Evolutionary conservation across 139 green algal species (phyloP).

Genomic region (Picochlorum costavermella): DNA sequence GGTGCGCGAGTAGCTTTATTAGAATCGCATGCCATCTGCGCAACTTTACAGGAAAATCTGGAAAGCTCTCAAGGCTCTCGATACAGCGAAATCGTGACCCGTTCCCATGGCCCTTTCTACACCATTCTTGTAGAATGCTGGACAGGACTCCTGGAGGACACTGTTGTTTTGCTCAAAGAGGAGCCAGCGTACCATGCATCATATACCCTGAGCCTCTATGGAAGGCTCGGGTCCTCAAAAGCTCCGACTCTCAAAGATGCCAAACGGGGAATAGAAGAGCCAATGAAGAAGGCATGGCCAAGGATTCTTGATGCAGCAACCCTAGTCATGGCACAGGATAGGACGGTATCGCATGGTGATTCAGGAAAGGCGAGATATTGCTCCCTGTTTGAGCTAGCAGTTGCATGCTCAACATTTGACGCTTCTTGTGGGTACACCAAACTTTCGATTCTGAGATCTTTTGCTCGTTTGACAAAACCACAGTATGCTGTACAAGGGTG

Average conservation of each 20-base stretch:
- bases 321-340: conserved; percentile 22
- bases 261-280: conserved; percentile 9
- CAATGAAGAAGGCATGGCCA: conserved; percentile 25
- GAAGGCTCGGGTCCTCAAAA: background rate
- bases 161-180: conserved; percentile 32
- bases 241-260: conserved; percentile 10
- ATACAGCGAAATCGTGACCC: conserved; percentile 11
- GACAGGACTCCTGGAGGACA: conserved; percentile 47
- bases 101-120: conserved; percentile 26
- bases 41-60: conserved; percentile 15
- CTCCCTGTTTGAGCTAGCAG: conserved; percentile 35
- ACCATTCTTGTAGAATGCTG: conserved; percentile 20
- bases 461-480: conserved; percentile 15
- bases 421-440: conserved; percentile 1
- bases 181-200: background rate
- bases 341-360: conserved; percentile 3
- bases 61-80: background rate
- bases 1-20: conserved; percentile 35
- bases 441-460: background rate
- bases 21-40: conserved; percentile 58
- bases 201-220: conserved; percentile 3
- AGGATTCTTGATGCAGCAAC: conserved; percentile 22
- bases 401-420: conserved; percentile 18
- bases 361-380: conserved; percentile 11
- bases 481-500: conserved; percentile 13